phyloP scores from a whole-genome alignment of 2,329 filamentous ascomycete genomes.

The Septoria linicola region DNA sequence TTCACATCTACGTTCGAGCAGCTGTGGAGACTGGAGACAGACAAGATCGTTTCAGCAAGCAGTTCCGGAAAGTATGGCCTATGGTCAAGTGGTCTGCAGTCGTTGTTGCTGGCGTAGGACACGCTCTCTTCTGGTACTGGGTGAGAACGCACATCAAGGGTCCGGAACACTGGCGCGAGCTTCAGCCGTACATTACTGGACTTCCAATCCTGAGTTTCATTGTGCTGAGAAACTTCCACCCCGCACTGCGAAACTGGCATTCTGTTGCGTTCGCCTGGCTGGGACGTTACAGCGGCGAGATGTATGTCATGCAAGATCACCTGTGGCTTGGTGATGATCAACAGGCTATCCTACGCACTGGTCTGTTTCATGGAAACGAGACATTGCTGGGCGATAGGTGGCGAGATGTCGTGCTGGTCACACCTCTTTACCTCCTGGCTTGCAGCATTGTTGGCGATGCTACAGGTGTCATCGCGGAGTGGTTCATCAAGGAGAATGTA shows the following conservation, averaged over 20 bases:
- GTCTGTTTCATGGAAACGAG: conserved; percentile 35
- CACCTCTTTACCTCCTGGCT: conserved; percentile 46
- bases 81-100: conserved; percentile 20
- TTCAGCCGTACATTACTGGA: conserved; percentile 56
- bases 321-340: conserved; percentile 62
- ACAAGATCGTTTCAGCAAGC: conserved; percentile 4
- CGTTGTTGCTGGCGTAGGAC: conserved; percentile 1
- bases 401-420: conserved; percentile 44
- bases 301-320: conserved; percentile 61
- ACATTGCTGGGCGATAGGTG: conserved; percentile 34
- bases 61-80: conserved; percentile 26
- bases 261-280: conserved; percentile 54
- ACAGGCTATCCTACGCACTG: conserved; percentile 49
- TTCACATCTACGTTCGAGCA: conserved; percentile 39
- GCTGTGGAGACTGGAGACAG: conserved; percentile 18
- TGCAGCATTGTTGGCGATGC: conserved; percentile 42
- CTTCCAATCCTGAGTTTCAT: conserved; percentile 56
- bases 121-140: conserved; percentile 37
- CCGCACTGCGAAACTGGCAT: conserved; percentile 45
- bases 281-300: conserved; percentile 58
- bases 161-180: conserved; percentile 50
- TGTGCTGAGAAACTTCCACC: conserved; percentile 52
- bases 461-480: conserved; percentile 41
- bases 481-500: conserved; percentile 36
- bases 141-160: conserved; percentile 33